Evolutionary conservation across 306 rosid genomes (phyloP).

Genomic region (Dalbergia cultrata): DNA sequence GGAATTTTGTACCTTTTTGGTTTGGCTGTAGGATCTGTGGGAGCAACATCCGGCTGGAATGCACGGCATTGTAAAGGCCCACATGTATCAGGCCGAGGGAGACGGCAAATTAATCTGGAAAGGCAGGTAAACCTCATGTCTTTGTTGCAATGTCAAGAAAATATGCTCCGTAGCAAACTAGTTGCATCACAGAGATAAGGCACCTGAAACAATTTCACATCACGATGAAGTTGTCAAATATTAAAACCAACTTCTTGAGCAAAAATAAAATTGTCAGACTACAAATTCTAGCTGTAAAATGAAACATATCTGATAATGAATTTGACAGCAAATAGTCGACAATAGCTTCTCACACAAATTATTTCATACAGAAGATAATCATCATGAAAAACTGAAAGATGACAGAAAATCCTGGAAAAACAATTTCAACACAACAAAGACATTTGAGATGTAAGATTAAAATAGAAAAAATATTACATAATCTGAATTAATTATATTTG

Average conservation of each 20-base stretch:
- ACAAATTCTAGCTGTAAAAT: neutral
- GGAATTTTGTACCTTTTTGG: constrained; percentile 59
- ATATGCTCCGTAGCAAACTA: constrained; percentile 23
- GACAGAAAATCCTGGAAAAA: neutral
- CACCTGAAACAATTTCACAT: constrained; percentile 46
- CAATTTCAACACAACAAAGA: neutral
- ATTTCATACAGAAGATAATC: constrained; percentile 3
- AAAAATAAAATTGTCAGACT: neutral
- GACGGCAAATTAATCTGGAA: constrained; percentile 48
- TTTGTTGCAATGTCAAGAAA: constrained; percentile 10
- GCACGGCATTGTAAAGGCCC: constrained; percentile 51
- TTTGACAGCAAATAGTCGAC: constrained; percentile 13
- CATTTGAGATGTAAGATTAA: neutral
- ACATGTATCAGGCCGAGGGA: constrained; percentile 3
- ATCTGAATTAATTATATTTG: neutral
- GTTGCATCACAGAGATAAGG: neutral
- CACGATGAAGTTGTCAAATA: constrained; percentile 6
- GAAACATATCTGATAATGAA: constrained; percentile 13
- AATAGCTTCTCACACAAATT: neutral
- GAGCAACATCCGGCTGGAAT: constrained; percentile 50
- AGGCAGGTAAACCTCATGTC: constrained; percentile 55
- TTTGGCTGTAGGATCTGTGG: constrained; percentile 52
- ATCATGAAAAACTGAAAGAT: constrained; percentile 13
- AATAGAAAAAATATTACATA: too few relatives aligned
- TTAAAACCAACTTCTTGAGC: neutral